Evolutionary conservation across 495 filamentous ascomycete species (phyloP), one percentile per base, ranked within the genome.

Genomic region (Aspergillus kassunensis): DNA sequence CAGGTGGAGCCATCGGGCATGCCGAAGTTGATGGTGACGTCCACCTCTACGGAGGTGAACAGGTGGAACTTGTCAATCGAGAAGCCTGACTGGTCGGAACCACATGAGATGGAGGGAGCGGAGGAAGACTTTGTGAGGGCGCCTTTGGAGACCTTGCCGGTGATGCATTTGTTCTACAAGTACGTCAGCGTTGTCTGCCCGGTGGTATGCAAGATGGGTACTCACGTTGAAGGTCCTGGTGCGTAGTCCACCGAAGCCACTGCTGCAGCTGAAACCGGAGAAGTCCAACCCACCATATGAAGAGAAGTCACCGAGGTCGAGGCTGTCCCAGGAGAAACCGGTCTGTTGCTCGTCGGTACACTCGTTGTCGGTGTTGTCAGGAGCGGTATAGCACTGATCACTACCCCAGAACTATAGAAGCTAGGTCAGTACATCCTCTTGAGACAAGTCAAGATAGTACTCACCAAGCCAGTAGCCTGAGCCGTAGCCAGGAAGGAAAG

Each of bases 1-100:
- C 92, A 96, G 50, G 70, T 79, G 34, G 81, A 83, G 50, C 84
- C 85, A 64, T 90, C 86, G 3, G 83, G 80, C 88, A 95, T 91
- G 60, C 73, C 74, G 70, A 90, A 95, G 74, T 87, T 78, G 71
- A 95, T 88, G 67, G 91, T 80, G 47, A 96, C 70, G 41, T 92
- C 81, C 54, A 78, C 81, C 61, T 91, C 85, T 56, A 85, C 78
- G 60, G 87, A 82, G 56, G 83, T 80, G 16, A 83, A 80, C 50
- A 96, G 73, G 54, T 89, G 73, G 65, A 93, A 79, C 56, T 81
- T 71, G 50, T 69, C 80, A 61, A 96, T 82, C 4, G 91, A 95
- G 73, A 93, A 91, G 51, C 74, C 79, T 40, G 77, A 71, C 52
- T 80, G 69, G 25, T 71, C 70, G 4, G 68, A 50, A 29, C 65